Percentiles rank a stretch among this genome's conserved stretches.
phyloP scores from a whole-genome alignment of 805 yeast genomes.

The Candida sphagnicola region DNA sequence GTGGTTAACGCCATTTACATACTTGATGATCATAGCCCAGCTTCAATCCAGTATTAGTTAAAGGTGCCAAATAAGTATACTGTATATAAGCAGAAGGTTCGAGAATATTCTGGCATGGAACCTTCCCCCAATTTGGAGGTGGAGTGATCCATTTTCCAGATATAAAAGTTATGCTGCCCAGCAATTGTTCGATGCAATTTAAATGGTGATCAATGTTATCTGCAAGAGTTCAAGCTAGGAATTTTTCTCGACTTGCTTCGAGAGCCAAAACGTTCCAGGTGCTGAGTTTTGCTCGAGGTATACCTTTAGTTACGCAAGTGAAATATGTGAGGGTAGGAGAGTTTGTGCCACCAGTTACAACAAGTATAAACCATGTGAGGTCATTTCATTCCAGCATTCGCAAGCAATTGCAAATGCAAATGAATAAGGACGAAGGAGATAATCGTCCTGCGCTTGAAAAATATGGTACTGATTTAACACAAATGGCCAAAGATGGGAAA shows the following conservation, averaged over 20 bases:
- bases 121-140: neutral
- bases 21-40: no score
- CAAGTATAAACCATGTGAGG: constrained; percentile 6
- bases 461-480: constrained; percentile 83
- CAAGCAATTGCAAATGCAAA: constrained; percentile 33
- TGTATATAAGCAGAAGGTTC: neutral
- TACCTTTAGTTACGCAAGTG: neutral
- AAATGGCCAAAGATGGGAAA: constrained; percentile 83
- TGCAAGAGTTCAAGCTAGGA: neutral
- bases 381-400: constrained; percentile 19
- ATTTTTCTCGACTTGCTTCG: neutral
- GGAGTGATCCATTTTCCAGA: neutral
- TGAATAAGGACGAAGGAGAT: constrained; percentile 42
- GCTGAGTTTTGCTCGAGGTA: neutral
- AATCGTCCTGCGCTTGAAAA: constrained; percentile 73
- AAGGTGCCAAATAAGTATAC: no score
- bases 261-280: neutral
- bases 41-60: no score
- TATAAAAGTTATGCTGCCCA: neutral
- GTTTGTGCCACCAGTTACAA: neutral
- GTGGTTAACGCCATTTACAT: no score
- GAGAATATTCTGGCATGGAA: neutral
- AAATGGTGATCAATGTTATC: neutral
- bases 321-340: neutral
- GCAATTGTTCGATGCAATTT: neutral